These are phyloP conservation scores for Gossypium davidsonii DNA, from an alignment of 441 rosid species.

Conservation along the genomic window DNA sequence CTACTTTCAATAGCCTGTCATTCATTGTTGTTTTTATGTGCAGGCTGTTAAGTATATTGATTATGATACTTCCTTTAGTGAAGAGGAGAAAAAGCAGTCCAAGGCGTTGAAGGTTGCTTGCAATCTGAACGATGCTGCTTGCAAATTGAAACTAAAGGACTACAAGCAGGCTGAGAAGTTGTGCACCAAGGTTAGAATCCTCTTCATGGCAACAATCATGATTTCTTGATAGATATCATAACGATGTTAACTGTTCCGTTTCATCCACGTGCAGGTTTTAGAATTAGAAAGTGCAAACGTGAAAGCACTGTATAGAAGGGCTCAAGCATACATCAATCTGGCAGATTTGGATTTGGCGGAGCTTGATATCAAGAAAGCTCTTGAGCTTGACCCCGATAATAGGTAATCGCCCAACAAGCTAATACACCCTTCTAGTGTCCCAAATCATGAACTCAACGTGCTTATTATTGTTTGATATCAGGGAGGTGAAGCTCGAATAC, in stretches of 20 bases:
- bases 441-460: not conserved
- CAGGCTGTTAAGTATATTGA: conserved; percentile 74
- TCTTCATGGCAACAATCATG: not conserved
- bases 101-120: conserved; percentile 66
- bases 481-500: conserved; percentile 45
- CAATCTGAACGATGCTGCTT: conserved; percentile 74
- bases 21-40: not conserved
- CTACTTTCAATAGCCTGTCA: not conserved
- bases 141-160: conserved; percentile 67
- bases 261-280: conserved; percentile 40
- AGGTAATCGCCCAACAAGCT: conserved; percentile 28
- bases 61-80: conserved; percentile 57
- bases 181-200: conserved; percentile 54
- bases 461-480: conserved; percentile 15
- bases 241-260: not conserved
- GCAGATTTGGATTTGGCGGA: conserved; percentile 80
- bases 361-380: conserved; percentile 76
- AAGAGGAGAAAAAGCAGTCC: conserved; percentile 67
- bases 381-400: conserved; percentile 79
- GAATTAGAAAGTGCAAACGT: conserved; percentile 65
- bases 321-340: conserved; percentile 63
- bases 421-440: not conserved
- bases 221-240: not conserved
- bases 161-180: conserved; percentile 70
- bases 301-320: conserved; percentile 79